phyloP scores from a whole-genome alignment of 179 eudicot species.

The Beta corolliflora region DNA sequence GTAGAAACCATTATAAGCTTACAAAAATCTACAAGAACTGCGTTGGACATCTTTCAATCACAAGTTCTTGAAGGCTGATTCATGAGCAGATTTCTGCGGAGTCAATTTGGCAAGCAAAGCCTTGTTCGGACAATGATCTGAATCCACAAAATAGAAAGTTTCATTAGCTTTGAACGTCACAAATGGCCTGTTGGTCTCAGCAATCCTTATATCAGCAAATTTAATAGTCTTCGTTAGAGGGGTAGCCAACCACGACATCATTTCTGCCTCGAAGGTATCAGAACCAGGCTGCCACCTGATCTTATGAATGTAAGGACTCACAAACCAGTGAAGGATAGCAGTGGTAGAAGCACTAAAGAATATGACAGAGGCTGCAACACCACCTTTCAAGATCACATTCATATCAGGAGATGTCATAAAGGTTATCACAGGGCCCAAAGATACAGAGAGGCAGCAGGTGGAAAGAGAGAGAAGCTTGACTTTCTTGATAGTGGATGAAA shows the following conservation, averaged over 20 bases:
- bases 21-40: constrained; percentile 2
- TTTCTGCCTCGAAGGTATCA: constrained; percentile 87
- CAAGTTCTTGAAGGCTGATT: constrained; percentile 80
- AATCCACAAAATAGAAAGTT: constrained; percentile 71
- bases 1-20: background rate
- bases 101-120: constrained; percentile 86
- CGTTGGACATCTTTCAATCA: constrained; percentile 31
- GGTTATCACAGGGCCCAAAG: constrained; percentile 87
- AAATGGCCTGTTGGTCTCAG: constrained; percentile 83
- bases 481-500: constrained; percentile 82
- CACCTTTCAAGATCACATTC: constrained; percentile 92
- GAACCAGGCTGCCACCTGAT: constrained; percentile 95
- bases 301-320: constrained; percentile 92
- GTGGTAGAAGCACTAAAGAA: constrained; percentile 92
- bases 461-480: constrained; percentile 86
- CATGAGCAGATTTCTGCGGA: constrained; percentile 57
- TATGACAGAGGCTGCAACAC: constrained; percentile 85
- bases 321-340: constrained; percentile 93
- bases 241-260: constrained; percentile 93
- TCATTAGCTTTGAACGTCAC: constrained; percentile 85
- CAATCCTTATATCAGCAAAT: constrained; percentile 72
- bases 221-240: constrained; percentile 61
- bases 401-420: constrained; percentile 83
- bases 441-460: constrained; percentile 91
- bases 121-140: constrained; percentile 84